Percentiles rank a stretch among this genome's conserved stretches.
phyloP scores from a whole-genome alignment of 306 rosid genomes.

The Urtica urens region DNA sequence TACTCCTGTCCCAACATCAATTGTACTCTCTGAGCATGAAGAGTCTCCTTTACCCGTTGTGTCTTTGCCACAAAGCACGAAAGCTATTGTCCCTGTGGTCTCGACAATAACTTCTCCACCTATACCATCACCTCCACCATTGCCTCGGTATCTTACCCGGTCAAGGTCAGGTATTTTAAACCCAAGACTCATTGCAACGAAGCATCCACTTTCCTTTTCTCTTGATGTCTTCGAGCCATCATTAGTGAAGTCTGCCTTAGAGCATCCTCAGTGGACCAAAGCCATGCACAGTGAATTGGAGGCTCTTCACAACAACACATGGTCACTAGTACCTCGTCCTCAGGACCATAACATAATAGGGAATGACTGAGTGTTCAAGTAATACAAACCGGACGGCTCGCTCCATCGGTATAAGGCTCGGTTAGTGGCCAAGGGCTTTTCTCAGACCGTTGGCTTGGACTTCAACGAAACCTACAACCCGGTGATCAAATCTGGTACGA shows the following conservation, averaged over 20 bases:
- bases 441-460: neutral
- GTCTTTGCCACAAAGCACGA: too few species aligned
- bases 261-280: neutral
- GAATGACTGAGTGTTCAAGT: neutral
- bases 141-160: neutral
- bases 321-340: neutral
- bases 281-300: neutral
- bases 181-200: neutral
- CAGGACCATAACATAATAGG: neutral
- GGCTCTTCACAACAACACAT: neutral
- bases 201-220: neutral
- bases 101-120: too few species aligned
- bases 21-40: too few species aligned
- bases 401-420: neutral
- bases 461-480: neutral
- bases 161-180: neutral
- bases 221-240: neutral
- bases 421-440: neutral
- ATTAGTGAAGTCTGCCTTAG: neutral
- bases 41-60: too few species aligned
- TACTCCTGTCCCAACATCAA: too few species aligned
- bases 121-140: too few species aligned
- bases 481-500: neutral
- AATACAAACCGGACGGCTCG: neutral
- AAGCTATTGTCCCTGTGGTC: neutral